These are phyloP conservation scores for Alternaria gansuensis DNA, from an alignment of 2,329 filamentous ascomycete genomes.

Conservation along the genomic window DNA sequence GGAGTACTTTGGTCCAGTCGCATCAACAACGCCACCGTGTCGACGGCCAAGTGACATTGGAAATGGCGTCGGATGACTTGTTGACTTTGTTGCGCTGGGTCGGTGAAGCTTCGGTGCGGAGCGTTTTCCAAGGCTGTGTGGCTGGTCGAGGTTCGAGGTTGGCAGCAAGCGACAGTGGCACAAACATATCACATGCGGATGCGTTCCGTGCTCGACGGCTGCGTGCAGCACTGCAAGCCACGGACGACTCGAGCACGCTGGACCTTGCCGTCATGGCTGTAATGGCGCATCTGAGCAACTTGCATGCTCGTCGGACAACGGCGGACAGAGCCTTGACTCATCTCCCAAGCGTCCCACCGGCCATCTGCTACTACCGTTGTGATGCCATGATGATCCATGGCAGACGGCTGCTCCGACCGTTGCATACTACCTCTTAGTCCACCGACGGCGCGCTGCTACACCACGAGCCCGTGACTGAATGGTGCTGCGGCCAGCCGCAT, in stretches of 20 bases:
- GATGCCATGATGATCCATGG: constrained; percentile 30
- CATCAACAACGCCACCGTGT: constrained; percentile 23
- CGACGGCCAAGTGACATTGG: constrained; percentile 4
- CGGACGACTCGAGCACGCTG: constrained; percentile 18
- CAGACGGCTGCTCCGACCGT: constrained; percentile 43
- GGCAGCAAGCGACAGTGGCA: constrained; percentile 38
- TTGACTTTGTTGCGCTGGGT: constrained; percentile 22
- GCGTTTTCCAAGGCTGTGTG: constrained; percentile 22
- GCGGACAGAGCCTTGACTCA: constrained; percentile 27
- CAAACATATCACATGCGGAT: constrained; percentile 28
- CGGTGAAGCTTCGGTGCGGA: constrained; percentile 27
- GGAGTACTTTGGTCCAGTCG: constrained; percentile 19
- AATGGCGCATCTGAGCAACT: constrained; percentile 3
- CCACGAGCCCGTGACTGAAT: constrained; percentile 48
- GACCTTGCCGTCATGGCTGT: constrained; percentile 23
- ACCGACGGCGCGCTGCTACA: constrained; percentile 33
- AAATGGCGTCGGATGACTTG: constrained; percentile 27
- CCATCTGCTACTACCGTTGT: constrained; percentile 16
- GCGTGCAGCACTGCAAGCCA: constrained; percentile 31
- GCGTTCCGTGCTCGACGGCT: constrained; percentile 32
- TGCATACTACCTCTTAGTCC: constrained; percentile 25
- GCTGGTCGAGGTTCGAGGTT: constrained; percentile 21
- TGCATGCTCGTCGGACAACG: constrained; percentile 15
- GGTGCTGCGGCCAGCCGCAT: constrained; percentile 40
- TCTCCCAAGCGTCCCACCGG: constrained; percentile 22